Percentiles rank a stretch among this genome's conserved stretches.
Evolutionary conservation across 495 filamentous ascomycete species (phyloP).

Genomic region (Xylaria sp.): DNA sequence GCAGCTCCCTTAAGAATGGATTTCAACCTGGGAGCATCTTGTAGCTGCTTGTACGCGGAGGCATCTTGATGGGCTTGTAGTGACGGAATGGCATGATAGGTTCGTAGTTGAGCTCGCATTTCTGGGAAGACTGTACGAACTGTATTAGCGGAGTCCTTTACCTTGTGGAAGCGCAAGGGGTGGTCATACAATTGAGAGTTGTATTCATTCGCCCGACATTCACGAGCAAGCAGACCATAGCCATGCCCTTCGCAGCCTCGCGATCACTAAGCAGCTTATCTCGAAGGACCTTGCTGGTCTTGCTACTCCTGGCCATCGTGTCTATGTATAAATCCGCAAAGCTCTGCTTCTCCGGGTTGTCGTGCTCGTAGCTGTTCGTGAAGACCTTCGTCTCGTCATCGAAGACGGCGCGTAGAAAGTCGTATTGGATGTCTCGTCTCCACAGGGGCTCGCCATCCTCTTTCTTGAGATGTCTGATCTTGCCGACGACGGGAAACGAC

Average conservation of each 20-base stretch:
- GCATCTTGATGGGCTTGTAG: slow-evolving; percentile 94
- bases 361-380: slow-evolving; percentile 79
- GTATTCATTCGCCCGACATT: slow-evolving; percentile 99
- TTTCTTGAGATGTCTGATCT: slow-evolving; percentile 95
- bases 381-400: slow-evolving; percentile 85
- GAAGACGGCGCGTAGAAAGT: slow-evolving; percentile 91
- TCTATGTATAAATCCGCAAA: slow-evolving; percentile 98
- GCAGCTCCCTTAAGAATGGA: slow-evolving; percentile 97
- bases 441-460: slow-evolving; percentile 96
- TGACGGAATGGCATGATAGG: slow-evolving; percentile 97
- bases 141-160: slow-evolving; percentile 40
- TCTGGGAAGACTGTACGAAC: slow-evolving; percentile 85
- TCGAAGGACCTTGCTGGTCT: slow-evolving; percentile 97
- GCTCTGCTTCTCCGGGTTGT: slow-evolving; percentile 73
- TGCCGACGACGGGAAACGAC: slow-evolving; percentile 70
- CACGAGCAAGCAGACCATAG: slow-evolving; percentile 97
- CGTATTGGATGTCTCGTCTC: slow-evolving; percentile 97
- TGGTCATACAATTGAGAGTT: slow-evolving; percentile 85
- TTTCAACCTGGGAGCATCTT: slow-evolving; percentile 94
- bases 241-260: slow-evolving; percentile 93
- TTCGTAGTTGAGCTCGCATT: slow-evolving; percentile 97
- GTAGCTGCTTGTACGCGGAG: slow-evolving; percentile 95
- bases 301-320: slow-evolving; percentile 97
- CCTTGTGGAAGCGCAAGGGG: slow-evolving; percentile 7
- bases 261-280: slow-evolving; percentile 95